Evolutionary conservation across 176 grass and related monocot species (phyloP).

Genomic region (Elaeis guineensis): DNA sequence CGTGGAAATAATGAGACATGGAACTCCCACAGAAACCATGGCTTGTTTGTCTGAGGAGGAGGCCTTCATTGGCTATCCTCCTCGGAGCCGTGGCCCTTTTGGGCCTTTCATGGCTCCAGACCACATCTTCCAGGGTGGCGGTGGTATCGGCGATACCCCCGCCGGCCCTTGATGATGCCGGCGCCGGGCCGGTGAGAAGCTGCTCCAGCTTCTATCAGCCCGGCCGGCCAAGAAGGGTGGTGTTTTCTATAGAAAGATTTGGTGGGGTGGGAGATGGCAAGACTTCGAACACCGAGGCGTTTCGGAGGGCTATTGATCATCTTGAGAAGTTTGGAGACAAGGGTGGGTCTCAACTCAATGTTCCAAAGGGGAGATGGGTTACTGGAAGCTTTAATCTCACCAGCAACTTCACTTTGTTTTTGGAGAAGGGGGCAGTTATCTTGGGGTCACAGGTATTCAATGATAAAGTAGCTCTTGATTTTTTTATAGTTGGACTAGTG

Average conservation of each 20-base stretch:
- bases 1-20: slow-evolving; percentile 11
- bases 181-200: background rate
- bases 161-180: background rate
- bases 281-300: slow-evolving; percentile 61
- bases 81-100: slow-evolving; percentile 12
- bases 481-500: too few relatives aligned
- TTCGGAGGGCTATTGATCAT: slow-evolving; percentile 42
- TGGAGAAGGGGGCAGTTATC: slow-evolving; percentile 57
- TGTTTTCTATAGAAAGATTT: slow-evolving; percentile 60
- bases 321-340: slow-evolving; percentile 9
- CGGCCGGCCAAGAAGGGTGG: slow-evolving; percentile 24
- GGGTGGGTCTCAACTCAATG: slow-evolving; percentile 60
- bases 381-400: slow-evolving; percentile 93
- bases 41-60: background rate
- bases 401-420: slow-evolving; percentile 83
- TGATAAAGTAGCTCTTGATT: too few relatives aligned
- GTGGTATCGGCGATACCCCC: background rate
- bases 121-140: background rate
- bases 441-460: slow-evolving; percentile 55
- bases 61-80: slow-evolving; percentile 7
- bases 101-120: slow-evolving; percentile 20
- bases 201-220: slow-evolving; percentile 56
- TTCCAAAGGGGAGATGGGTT: slow-evolving; percentile 60
- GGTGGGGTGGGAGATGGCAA: slow-evolving; percentile 67
- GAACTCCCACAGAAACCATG: slow-evolving; percentile 12